phyloP scores from a whole-genome alignment of 1,284 basidiomycete species.

The Hypsizygus ulmarius region DNA sequence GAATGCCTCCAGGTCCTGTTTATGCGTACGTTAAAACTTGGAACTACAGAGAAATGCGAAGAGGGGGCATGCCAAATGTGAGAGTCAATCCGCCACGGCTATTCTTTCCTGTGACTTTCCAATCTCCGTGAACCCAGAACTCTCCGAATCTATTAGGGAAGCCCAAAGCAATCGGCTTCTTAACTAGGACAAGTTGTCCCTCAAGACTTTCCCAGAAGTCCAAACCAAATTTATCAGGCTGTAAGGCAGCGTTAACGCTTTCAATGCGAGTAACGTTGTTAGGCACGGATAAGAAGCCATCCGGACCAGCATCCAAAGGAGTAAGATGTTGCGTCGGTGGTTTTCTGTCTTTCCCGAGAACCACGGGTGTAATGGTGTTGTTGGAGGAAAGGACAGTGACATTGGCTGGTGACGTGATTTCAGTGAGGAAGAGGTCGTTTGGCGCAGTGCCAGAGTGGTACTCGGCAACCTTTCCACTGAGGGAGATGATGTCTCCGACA shows the following conservation, averaged over 20 bases:
- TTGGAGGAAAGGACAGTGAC: slow-evolving; percentile 46
- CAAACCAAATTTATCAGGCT: slow-evolving; percentile 51
- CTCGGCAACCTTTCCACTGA: slow-evolving; percentile 48
- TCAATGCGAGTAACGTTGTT: slow-evolving; percentile 53
- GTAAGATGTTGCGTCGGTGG: slow-evolving; percentile 53
- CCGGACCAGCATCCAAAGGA: slow-evolving; percentile 47
- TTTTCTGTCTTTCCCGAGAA: slow-evolving; percentile 54
- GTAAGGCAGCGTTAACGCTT: slow-evolving; percentile 43
- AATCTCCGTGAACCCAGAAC: slow-evolving; percentile 59
- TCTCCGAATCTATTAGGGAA: slow-evolving; percentile 57
- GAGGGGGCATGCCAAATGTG: slow-evolving; percentile 40
- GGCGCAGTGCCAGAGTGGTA: slow-evolving; percentile 42
- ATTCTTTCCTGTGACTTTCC: slow-evolving; percentile 58
- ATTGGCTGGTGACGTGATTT: slow-evolving; percentile 45
- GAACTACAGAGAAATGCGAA: not conserved
- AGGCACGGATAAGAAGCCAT: slow-evolving; percentile 55
- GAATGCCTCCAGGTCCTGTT: slow-evolving; percentile 43
- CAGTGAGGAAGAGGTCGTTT: slow-evolving; percentile 51
- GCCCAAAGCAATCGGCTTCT: slow-evolving; percentile 44
- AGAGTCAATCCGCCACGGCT: slow-evolving; percentile 56
- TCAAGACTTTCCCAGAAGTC: slow-evolving; percentile 69
- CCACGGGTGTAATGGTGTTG: slow-evolving; percentile 44
- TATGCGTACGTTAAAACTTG: slow-evolving; percentile 6
- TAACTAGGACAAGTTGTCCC: slow-evolving; percentile 57
- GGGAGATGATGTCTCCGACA: slow-evolving; percentile 50